phyloP scores from a whole-genome alignment of 2,329 filamentous ascomycete genomes.

The Colletotrichum euphorbiae region DNA sequence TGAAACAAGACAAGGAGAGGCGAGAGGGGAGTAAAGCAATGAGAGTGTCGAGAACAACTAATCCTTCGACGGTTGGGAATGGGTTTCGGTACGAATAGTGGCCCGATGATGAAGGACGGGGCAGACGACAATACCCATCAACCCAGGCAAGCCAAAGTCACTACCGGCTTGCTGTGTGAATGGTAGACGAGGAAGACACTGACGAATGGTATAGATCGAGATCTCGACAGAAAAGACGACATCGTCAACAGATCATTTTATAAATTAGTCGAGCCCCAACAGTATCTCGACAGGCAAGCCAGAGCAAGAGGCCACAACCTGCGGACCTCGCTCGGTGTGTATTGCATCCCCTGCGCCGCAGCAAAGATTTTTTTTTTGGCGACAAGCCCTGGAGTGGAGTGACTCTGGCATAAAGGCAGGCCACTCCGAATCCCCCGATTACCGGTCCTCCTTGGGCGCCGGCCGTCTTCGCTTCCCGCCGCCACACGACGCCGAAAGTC shows the following conservation, averaged over 20 bases:
- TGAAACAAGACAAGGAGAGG: conserved; percentile 28
- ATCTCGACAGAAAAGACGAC: conserved; percentile 16
- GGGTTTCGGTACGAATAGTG: conserved; percentile 13
- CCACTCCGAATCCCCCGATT: conserved; percentile 30
- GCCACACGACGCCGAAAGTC: conserved; percentile 23
- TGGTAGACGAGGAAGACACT: conserved; percentile 25
- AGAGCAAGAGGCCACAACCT: conserved; percentile 14
- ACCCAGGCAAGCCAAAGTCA: conserved; percentile 19
- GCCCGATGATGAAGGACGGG: conserved; percentile 14
- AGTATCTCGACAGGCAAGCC: neutral
- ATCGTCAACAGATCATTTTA: conserved; percentile 30
- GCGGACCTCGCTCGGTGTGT: conserved; percentile 24
- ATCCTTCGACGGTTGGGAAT: neutral
- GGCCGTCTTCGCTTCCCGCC: conserved; percentile 26
- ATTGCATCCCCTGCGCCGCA: conserved; percentile 23
- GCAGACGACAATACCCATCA: neutral
- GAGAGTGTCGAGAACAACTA: neutral
- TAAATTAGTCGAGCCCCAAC: conserved; percentile 7
- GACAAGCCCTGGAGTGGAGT: conserved; percentile 39
- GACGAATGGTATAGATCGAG: conserved; percentile 30
- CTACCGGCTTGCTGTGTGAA: conserved; percentile 18
- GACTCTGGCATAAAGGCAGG: conserved; percentile 34
- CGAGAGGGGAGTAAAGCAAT: neutral
- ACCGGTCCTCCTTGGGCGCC: conserved; percentile 19
- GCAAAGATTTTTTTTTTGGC: conserved; percentile 24